Percentiles rank a stretch among this genome's conserved stretches.
phyloP scores from a whole-genome alignment of 495 filamentous ascomycete genomes.

The Aspergillus carlsbadensis region DNA sequence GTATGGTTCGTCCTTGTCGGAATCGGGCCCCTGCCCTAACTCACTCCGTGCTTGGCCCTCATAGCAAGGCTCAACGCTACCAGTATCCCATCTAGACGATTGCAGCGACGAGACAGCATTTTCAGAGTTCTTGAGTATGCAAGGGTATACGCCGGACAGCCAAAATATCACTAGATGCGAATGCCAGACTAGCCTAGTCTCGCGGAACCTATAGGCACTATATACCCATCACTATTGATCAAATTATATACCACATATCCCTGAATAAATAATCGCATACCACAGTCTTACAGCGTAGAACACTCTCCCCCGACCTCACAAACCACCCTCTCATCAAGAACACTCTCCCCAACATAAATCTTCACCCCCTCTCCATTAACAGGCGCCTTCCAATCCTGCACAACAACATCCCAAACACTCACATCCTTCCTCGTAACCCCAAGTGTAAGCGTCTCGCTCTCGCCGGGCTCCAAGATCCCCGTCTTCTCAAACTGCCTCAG shows the following conservation, averaged over 20 bases:
- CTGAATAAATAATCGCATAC: background rate
- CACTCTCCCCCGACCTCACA: slow-evolving; percentile 38
- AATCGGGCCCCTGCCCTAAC: no score
- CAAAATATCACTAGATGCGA: no score
- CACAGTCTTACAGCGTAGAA: background rate
- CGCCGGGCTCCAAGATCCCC: slow-evolving; percentile 60
- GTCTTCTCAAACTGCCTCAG: slow-evolving; percentile 80
- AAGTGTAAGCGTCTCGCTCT: slow-evolving; percentile 56
- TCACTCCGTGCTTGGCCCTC: no score
- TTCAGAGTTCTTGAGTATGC: no score
- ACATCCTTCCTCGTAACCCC: slow-evolving; percentile 64
- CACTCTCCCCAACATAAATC: slow-evolving; percentile 47
- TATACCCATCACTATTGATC: background rate
- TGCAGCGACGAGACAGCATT: no score
- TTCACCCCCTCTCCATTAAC: slow-evolving; percentile 38
- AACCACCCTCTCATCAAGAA: slow-evolving; percentile 38
- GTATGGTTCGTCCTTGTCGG: no score
- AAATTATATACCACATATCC: background rate
- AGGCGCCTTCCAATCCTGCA: slow-evolving; percentile 68
- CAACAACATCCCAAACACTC: slow-evolving; percentile 69
- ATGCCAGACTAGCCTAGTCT: no score
- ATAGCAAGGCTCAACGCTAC: no score
- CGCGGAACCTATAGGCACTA: no score
- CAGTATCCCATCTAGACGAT: no score
- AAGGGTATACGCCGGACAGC: no score